Conservation (phyloP, 2,329 filamentous ascomycete species). For the Chaetothyriales sp. region DNA sequence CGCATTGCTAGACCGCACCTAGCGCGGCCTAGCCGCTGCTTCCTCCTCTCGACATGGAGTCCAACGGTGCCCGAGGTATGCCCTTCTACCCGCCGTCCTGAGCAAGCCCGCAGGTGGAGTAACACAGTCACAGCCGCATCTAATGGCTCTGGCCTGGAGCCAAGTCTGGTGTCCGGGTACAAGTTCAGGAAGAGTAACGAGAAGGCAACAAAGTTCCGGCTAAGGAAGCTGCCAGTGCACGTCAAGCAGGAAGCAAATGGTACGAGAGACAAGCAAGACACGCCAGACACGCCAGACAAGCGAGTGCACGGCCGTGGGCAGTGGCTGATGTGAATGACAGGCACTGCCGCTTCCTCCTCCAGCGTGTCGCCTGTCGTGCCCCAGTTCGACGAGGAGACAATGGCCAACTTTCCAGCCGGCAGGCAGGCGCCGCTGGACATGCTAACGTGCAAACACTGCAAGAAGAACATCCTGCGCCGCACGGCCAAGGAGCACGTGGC, state of each 20-base stretch:
- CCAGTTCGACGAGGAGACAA: slow-evolving; percentile 58
- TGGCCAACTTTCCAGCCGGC: slow-evolving; percentile 68
- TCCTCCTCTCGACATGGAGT: background rate
- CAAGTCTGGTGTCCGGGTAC: slow-evolving; percentile 31
- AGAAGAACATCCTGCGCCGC: slow-evolving; percentile 67
- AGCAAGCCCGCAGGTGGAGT: background rate
- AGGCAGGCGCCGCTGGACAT: slow-evolving; percentile 45
- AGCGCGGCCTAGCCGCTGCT: too few species aligned
- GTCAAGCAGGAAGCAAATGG: slow-evolving; percentile 25
- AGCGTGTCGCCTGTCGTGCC: slow-evolving; percentile 31
- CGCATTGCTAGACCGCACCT: too few species aligned
- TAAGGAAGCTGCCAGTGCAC: slow-evolving; percentile 27
- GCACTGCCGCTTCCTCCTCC: slow-evolving; percentile 15
- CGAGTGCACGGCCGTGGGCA: background rate
- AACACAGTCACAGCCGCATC: background rate
- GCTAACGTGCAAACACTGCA: slow-evolving; percentile 86
- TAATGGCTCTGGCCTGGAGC: slow-evolving; percentile 8
- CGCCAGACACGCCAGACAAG: too few species aligned
- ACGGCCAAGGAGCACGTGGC: slow-evolving; percentile 68
- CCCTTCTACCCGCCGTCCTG: background rate
- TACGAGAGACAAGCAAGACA: slow-evolving; percentile 1
- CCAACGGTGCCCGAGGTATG: background rate
- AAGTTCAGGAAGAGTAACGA: slow-evolving; percentile 32
- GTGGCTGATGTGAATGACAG: background rate
- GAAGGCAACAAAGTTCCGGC: slow-evolving; percentile 32